A percentile compares a stretch with the other conserved stretches of the same genome.
Conservation (phyloP, 2,329 filamentous ascomycete species). For the Cytospora piceae region DNA sequence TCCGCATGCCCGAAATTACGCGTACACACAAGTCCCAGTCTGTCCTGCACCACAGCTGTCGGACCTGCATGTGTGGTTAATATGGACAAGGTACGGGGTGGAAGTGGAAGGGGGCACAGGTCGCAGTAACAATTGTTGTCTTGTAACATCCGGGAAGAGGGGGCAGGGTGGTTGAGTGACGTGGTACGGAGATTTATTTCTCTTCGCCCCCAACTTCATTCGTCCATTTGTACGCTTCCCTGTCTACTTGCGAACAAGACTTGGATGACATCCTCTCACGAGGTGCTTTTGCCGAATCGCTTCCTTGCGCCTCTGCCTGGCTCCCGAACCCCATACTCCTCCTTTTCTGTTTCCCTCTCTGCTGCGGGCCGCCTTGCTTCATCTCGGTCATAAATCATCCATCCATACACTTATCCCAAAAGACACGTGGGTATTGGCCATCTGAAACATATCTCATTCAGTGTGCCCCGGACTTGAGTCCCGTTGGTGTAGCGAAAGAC, state of each 20-base stretch:
- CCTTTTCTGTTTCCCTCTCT: neutral
- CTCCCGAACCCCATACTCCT: neutral
- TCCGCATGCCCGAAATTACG: constrained; percentile 5
- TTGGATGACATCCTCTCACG: neutral
- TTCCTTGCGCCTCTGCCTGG: neutral
- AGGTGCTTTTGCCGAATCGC: neutral
- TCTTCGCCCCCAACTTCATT: constrained; percentile 10
- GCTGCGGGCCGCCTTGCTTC: constrained; percentile 17
- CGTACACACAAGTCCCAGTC: too few relatives aligned
- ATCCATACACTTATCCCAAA: constrained; percentile 12
- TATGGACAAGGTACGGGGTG: neutral
- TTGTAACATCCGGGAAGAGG: constrained; percentile 1
- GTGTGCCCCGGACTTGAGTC: constrained; percentile 28
- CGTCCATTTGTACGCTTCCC: constrained; percentile 9
- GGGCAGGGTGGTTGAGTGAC: constrained; percentile 3
- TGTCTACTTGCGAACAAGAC: neutral
- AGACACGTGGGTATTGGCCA: constrained; percentile 5
- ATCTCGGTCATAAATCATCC: constrained; percentile 10
- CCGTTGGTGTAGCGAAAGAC: constrained; percentile 23
- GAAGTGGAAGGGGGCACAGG: neutral
- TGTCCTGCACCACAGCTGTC: constrained; percentile 22
- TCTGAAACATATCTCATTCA: constrained; percentile 12
- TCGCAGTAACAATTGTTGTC: constrained; percentile 8
- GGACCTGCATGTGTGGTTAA: constrained; percentile 29
- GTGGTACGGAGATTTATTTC: constrained; percentile 22